phyloP scores from a whole-genome alignment of 2,329 filamentous ascomycete species.

The Curvularia sp. region DNA sequence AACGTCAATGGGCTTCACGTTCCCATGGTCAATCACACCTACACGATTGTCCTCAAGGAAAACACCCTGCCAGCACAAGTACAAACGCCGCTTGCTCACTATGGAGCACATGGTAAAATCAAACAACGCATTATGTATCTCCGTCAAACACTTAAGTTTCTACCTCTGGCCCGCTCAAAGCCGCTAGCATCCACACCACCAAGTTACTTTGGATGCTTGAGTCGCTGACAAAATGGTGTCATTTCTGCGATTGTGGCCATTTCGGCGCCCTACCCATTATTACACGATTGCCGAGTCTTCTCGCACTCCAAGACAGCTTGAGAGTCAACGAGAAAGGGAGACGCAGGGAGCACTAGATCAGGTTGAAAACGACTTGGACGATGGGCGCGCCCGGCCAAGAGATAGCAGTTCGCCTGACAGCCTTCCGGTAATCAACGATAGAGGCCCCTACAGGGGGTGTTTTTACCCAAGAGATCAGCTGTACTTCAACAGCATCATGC shows the following conservation, averaged over 20 bases:
- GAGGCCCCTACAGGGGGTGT: conserved; percentile 20
- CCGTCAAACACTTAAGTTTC: not conserved
- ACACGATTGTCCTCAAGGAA: conserved; percentile 6
- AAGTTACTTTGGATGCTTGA: no score
- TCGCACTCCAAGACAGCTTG: conserved; percentile 4
- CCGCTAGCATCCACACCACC: not conserved
- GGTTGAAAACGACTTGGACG: conserved; percentile 15
- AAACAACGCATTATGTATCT: conserved; percentile 11
- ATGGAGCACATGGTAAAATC: conserved; percentile 9
- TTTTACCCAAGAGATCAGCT: conserved; percentile 24
- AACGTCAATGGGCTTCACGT: not conserved
- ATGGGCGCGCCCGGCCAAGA: conserved; percentile 3
- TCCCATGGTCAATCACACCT: not conserved
- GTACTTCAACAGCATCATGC: conserved; percentile 32
- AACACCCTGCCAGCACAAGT: conserved; percentile 13
- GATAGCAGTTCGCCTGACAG: conserved; percentile 5
- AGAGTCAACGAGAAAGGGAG: not conserved
- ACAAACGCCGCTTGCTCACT: conserved; percentile 24
- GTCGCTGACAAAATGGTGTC: no score
- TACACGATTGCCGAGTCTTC: conserved; percentile 2
- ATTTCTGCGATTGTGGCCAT: conserved; percentile 21
- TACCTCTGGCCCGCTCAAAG: conserved; percentile 2
- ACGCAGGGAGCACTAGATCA: conserved; percentile 1
- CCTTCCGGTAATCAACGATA: conserved; percentile 24
- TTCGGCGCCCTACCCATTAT: conserved; percentile 15